Percentiles rank a stretch among this genome's conserved stretches.
These are phyloP conservation scores for Boletus coccyginus DNA, from an alignment of 768 basidiomycete genomes.

Conservation along the genomic window DNA sequence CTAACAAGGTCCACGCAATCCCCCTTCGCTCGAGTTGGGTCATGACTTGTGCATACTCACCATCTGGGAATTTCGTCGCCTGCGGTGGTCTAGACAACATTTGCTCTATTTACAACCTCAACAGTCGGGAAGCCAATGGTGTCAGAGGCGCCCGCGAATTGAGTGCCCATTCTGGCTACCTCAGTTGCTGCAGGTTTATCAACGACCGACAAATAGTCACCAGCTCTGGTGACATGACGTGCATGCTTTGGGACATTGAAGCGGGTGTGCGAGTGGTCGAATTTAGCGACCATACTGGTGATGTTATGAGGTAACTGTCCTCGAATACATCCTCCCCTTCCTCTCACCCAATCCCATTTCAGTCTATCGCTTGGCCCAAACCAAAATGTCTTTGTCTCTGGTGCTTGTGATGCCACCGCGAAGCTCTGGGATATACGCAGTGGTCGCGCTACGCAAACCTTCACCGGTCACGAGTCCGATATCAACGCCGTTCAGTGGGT, in stretches of 20 bases:
- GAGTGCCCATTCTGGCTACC: conserved; percentile 96
- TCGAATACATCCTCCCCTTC: conserved; percentile 1
- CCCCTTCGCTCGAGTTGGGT: conserved; percentile 98
- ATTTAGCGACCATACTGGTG: conserved; percentile 98
- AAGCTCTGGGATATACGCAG: conserved; percentile 99
- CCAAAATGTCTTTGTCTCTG: conserved; percentile 96
- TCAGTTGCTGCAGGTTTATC: conserved; percentile 97
- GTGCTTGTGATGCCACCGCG: conserved; percentile 97
- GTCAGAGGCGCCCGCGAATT: conserved; percentile 92
- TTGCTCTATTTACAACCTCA: conserved; percentile 95
- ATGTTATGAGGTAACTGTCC: conserved; percentile 91
- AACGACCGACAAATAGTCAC: conserved; percentile 99
- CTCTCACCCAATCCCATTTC: conserved; percentile 11
- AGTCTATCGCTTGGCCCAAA: conserved; percentile 94
- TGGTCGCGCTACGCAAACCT: conserved; percentile 97
- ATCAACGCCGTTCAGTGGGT: conserved; percentile 98
- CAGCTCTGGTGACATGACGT: conserved; percentile 98
- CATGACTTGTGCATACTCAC: conserved; percentile 99
- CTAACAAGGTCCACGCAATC: conserved; percentile 99
- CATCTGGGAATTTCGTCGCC: conserved; percentile 95
- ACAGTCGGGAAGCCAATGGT: conserved; percentile 68
- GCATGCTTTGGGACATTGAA: conserved; percentile 99
- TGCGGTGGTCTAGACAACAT: conserved; percentile 99
- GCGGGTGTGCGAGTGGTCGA: conserved; percentile 96
- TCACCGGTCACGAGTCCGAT: conserved; percentile 97